These are phyloP conservation scores for Flaveria bidentis DNA, from an alignment of 129 eudicot species.

Conservation along the genomic window DNA sequence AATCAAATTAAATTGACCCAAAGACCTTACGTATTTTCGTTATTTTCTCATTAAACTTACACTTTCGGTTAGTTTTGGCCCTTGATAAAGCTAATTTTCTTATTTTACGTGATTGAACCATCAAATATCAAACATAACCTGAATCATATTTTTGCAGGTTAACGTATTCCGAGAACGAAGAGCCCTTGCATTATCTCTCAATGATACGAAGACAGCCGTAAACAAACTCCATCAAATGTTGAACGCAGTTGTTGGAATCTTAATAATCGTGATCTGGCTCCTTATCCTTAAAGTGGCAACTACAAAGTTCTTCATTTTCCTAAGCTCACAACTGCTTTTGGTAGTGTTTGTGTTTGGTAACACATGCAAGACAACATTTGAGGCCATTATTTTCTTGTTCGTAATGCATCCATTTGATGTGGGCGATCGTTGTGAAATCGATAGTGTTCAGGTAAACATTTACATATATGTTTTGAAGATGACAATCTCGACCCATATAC, in stretches of 20 bases:
- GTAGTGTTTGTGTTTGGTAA: conserved; percentile 59
- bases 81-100: neutral
- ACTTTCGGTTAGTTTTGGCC: neutral
- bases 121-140: conserved; percentile 2
- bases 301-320: conserved; percentile 41
- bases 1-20: neutral
- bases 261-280: conserved; percentile 46
- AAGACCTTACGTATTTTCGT: neutral
- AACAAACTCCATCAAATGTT: conserved; percentile 57
- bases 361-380: conserved; percentile 50
- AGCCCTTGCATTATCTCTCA: conserved; percentile 54
- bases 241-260: conserved; percentile 32
- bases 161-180: conserved; percentile 50
- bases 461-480: neutral
- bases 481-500: neutral
- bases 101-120: neutral
- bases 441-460: conserved; percentile 30
- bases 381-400: conserved; percentile 36
- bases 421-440: conserved; percentile 40
- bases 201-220: conserved; percentile 61
- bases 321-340: conserved; percentile 52
- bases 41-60: neutral
- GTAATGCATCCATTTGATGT: conserved; percentile 40
- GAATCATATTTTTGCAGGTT: conserved; percentile 33
- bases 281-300: conserved; percentile 48